A percentile compares a stretch with the other conserved stretches of the same genome.
These are phyloP conservation scores for Chrysochromulina parva DNA, from an alignment of 78 protist species.

Conservation along the genomic window DNA sequence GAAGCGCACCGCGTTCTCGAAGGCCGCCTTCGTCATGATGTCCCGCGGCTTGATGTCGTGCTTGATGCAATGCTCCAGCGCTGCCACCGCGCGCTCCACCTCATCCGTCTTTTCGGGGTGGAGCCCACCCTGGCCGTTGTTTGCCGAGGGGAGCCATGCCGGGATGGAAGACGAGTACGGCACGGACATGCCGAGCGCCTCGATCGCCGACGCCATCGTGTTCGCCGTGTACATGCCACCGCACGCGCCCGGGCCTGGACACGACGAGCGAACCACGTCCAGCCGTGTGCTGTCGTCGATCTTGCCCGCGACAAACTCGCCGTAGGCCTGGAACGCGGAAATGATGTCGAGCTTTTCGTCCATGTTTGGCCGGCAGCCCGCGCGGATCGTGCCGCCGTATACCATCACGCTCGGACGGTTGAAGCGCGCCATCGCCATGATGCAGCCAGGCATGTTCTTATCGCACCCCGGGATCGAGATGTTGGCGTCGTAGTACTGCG, in stretches of 20 bases:
- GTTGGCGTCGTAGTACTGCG: slow-evolving; percentile 73
- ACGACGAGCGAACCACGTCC: not conserved
- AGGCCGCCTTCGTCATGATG: slow-evolving; percentile 67
- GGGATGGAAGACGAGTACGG: slow-evolving; percentile 68
- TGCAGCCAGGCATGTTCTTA: slow-evolving; percentile 79
- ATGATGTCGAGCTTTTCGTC: slow-evolving; percentile 67
- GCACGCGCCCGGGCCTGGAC: slow-evolving; percentile 77
- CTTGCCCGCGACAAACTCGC: not conserved
- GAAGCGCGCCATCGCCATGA: slow-evolving; percentile 70
- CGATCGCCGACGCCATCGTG: slow-evolving; percentile 85
- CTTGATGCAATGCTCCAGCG: slow-evolving; percentile 38
- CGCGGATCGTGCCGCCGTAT: slow-evolving; percentile 83
- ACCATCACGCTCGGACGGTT: slow-evolving; percentile 66
- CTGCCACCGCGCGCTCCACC: not conserved
- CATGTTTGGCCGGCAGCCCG: slow-evolving; percentile 56
- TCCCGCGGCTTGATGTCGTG: slow-evolving; percentile 65
- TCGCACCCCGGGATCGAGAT: slow-evolving; percentile 77
- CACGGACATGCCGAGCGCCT: slow-evolving; percentile 75
- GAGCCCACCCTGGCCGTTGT: slow-evolving; percentile 8
- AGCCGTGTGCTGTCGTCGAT: not conserved
- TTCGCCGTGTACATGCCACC: slow-evolving; percentile 80
- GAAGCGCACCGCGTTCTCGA: slow-evolving; percentile 64
- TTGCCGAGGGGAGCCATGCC: slow-evolving; percentile 27
- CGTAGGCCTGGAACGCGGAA: slow-evolving; percentile 67
- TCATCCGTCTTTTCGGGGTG: slow-evolving; percentile 27